Base-by-base conservation (phyloP, 192 early-diverging fungal genomes). In the Glomus cerebriforme region DNA sequence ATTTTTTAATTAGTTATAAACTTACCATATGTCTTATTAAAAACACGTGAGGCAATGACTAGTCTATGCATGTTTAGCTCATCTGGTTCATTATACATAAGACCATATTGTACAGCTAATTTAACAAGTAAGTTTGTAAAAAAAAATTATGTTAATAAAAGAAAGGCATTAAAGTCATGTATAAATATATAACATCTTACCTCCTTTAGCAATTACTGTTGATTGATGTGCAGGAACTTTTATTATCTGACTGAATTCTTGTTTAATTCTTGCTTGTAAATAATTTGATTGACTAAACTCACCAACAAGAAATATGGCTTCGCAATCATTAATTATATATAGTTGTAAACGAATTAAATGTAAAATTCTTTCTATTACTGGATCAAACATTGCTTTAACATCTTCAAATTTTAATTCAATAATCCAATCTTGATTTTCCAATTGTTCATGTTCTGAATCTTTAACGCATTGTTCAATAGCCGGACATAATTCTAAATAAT, bases 211-310 rank as follows among this genome's bases (percentile, higher is more conserved):
- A 8, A 88, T 86, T 7, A 85, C 87, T 35, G 85, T 59, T 31
- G 85, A 85, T 66, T 84, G 83, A 69, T 81, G 80, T 29, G 85
- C 81, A 24, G 87, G 88, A 26, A 87, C 83, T 85, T 22, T 88
- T 79, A 13, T 85, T 29, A 7, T 81, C 29, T 74, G 59, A 15
- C 79, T 76, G 79, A 88, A 88, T 62, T 86, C 84, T 66, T 88
- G 64, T 34, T 85, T 83, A 10, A 87, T 83, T 29, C 87, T 84
- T 47, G 82, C 81, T 45, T 83, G 82, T 13, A 89, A 66, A 68
- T 89, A 89, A 2, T 83, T 85, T 7, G 86, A 88, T 1, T 83
- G 81, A 19, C 88, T 86, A 78, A 89, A 89, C 1, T 85, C 88
- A 78, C 88, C 88, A 12, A 88, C 84, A 45, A 89, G 45, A 54